Percentiles rank a stretch among this genome's conserved stretches.
These are phyloP conservation scores for Aspergillus tanneri DNA, from an alignment of 2,329 filamentous ascomycete species.

Conservation along the genomic window DNA sequence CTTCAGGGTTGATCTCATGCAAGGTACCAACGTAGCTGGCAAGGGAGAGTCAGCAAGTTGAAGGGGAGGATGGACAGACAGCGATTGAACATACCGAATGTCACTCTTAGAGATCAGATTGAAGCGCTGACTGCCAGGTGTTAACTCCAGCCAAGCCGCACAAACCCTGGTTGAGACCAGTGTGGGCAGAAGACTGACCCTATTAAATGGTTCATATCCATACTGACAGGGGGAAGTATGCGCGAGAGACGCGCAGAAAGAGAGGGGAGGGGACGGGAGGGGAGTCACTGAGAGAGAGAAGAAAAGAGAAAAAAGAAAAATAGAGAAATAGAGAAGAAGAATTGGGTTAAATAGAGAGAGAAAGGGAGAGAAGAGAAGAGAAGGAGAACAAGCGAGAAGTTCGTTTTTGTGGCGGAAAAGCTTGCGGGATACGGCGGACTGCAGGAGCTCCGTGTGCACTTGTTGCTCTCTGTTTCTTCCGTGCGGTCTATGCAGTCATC, in stretches of 20 bases:
- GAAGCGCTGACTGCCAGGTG: conserved; percentile 72
- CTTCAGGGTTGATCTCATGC: conserved; percentile 96
- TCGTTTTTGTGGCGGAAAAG: conserved; percentile 28
- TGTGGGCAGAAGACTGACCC: conserved; percentile 41
- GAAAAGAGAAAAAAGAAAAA: conserved; percentile 23
- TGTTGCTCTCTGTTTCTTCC: conserved; percentile 17
- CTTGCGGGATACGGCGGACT: conserved; percentile 34
- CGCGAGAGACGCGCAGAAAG: conserved; percentile 34
- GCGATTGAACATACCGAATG: conserved; percentile 68
- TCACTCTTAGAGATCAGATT: conserved; percentile 96
- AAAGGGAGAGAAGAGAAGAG: conserved; percentile 24
- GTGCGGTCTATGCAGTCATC: background rate
- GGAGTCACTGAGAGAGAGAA: conserved; percentile 26
- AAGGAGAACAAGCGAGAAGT: conserved; percentile 13
- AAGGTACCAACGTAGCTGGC: conserved; percentile 88
- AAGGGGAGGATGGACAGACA: conserved; percentile 8
- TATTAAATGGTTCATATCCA: conserved; percentile 54
- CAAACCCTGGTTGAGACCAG: conserved; percentile 33
- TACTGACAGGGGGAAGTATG: conserved; percentile 34
- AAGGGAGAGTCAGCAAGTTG: conserved; percentile 34
- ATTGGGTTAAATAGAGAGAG: conserved; percentile 18
- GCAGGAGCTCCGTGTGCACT: conserved; percentile 34
- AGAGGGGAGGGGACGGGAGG: conserved; percentile 24
- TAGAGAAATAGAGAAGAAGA: conserved; percentile 21
- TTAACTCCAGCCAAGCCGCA: conserved; percentile 38